These are phyloP conservation scores for Musa troglodytarum DNA, from an alignment of 176 grass and related monocot species.

Conservation along the genomic window DNA sequence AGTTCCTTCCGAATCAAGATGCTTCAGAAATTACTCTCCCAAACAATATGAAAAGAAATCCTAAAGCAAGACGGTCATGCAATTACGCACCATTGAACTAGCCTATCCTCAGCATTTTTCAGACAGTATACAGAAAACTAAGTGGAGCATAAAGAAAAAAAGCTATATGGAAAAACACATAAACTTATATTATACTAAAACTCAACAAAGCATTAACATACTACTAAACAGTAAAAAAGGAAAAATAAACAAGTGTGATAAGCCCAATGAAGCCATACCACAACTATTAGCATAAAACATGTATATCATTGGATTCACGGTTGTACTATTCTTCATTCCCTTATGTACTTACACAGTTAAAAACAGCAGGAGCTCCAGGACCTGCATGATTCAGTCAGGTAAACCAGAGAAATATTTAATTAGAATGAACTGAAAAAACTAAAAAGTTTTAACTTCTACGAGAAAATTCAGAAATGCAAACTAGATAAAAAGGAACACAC, in stretches of 20 bases:
- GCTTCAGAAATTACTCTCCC: too few species aligned
- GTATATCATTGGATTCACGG: not conserved
- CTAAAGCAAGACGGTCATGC: too few species aligned
- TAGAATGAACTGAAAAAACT: not conserved
- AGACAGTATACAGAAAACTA: too few species aligned
- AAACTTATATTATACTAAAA: too few species aligned
- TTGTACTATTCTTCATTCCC: not conserved
- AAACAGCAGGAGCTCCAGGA: conserved; percentile 77
- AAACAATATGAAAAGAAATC: too few species aligned
- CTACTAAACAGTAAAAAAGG: not conserved
- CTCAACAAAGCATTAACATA: not conserved
- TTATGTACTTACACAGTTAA: conserved; percentile 82
- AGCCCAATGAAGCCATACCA: not conserved
- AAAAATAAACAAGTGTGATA: not conserved
- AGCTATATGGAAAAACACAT: too few species aligned
- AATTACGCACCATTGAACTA: too few species aligned
- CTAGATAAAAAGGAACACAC: not conserved
- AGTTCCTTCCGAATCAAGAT: too few species aligned
- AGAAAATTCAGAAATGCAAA: not conserved
- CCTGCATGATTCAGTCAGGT: conserved; percentile 30
- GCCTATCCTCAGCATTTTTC: too few species aligned
- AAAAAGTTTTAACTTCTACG: not conserved
- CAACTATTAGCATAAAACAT: conserved; percentile 8
- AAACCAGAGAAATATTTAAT: not conserved
- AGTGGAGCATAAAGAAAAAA: too few species aligned